Conservation (phyloP, 169 alveolate genomes). For the Eimeria sp. region DNA sequence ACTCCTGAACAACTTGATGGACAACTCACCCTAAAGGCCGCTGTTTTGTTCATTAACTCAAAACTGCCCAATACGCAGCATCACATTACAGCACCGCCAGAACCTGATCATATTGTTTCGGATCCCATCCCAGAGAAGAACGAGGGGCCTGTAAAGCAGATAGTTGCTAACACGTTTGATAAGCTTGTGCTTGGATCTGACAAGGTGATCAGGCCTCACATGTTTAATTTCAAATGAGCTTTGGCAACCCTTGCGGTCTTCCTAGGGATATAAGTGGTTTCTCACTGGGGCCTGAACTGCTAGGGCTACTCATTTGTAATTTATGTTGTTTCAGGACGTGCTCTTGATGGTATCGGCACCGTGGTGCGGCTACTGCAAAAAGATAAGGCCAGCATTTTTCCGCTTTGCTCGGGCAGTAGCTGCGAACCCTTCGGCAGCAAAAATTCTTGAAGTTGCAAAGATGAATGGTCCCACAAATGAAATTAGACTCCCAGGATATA, state of each 20-base stretch:
- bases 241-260: not conserved
- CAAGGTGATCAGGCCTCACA: conserved; percentile 33
- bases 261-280: not conserved
- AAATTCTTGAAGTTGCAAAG: conserved; percentile 69
- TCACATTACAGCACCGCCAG: conserved; percentile 65
- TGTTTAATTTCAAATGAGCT: not conserved
- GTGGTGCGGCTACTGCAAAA: conserved; percentile 99
- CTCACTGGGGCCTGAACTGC: not conserved
- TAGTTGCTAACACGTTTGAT: conserved; percentile 73
- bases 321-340: conserved; percentile 88
- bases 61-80: conserved; percentile 32
- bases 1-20: conserved; percentile 45
- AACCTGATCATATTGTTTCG: conserved; percentile 36
- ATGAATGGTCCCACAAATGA: conserved; percentile 78
- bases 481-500: conserved; percentile 27
- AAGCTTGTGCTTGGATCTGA: conserved; percentile 33
- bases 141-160: conserved; percentile 61
- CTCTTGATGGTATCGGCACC: conserved; percentile 98
- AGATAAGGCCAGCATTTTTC: conserved; percentile 92
- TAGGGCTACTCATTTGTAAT: not conserved
- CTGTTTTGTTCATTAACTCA: conserved; percentile 40
- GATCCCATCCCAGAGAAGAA: conserved; percentile 68
- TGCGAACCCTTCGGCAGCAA: conserved; percentile 57
- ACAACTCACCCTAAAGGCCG: conserved; percentile 30
- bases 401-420: conserved; percentile 83